Base-by-base conservation (phyloP, 2,329 filamentous ascomycete genomes). In the Teratosphaeria viscida region DNA sequence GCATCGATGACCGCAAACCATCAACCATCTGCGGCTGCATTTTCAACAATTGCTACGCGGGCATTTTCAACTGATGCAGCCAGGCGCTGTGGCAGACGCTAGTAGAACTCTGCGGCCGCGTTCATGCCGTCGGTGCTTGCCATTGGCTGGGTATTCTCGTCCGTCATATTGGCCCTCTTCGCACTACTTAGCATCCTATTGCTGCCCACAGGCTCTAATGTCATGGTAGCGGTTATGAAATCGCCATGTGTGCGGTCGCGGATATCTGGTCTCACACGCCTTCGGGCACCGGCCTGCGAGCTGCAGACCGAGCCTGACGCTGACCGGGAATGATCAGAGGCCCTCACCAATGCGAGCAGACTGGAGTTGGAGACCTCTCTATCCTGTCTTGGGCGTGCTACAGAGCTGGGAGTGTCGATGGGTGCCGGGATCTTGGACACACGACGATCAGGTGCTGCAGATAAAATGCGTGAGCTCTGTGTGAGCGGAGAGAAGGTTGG, bases 371-470 rank as follows among this genome's bases (percentile, higher is more conserved):
- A 77, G 37, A 67, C 68, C 34, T 75, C 73, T 35, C 74, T 69
- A 52, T 75, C 71, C 56, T 72, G 70, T 52, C 76, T 72, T 34
- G 71, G 68, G 34, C 68, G 71, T 27, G 72, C 73, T 1, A 72
- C 52, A 11, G 57, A 64, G 4, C 61, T 59, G 47, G 64, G 39
- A 7, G 63, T 68, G 59, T 73, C 72, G 0, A 74, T 63, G n/a
- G 76, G 76, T 54, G 72, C 76, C n/a, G 76, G 76, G 26, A 78
- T 78, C 60, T 75, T 74, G 4, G 76, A 75, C 5, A 65, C 52
- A 61, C 64, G 61, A 59, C 59, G 34, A 19, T 39, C 32, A 14
- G 55, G 56, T 10, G 49, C 52, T 12, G 52, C 26, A n/a, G 53
- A 59, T 19, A 65, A 65, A 3, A 59, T 58, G 11, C 66, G 62